Evolutionary conservation across 148 eudicot species (phyloP), one percentile per base, ranked within the genome.

Genomic region (Amaranthus cruentus): DNA sequence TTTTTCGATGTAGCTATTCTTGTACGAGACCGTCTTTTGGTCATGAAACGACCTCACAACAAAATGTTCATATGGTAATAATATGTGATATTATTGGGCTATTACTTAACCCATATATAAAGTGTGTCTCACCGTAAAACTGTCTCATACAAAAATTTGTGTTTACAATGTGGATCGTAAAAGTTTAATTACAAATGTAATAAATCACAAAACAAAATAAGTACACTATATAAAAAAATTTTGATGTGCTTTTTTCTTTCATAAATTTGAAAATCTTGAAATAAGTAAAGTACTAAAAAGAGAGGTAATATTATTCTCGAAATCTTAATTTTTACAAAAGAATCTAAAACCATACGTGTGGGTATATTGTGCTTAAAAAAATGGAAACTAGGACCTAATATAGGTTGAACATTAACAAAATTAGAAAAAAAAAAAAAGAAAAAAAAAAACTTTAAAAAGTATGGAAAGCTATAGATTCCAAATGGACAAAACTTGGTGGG

Each of bases 401-500:
- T 50, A 49, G 44, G 44, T 67, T 67, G 55, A 14, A 9, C 43
- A 66, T 66, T 66, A 54, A 66, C 69, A 47, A 47, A 65, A 15
- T 60, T 60, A 2, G 2, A n/a, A n/a, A 68, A 52, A 55, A 21
- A 10, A 14, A 10, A 60, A 44, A 71, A 21, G 49, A 28, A 69
- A 42, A 55, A 62, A 13, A 7, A 3, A 63, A 15, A 38, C 21
- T 28, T 49, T 7, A 14, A 49, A 47, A 38, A 44, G 15, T 57
- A n/a, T 54, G 54, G 6, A 66, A 68, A 66, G 38, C 10, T 69
- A 54, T 28, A 74, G 81, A 79, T 74, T 74, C 81, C 66, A 62
- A 54, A 55, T 65, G 59, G 81, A 79, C 81, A 79, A 79, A 58
- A 79, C 46, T 55, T 79, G 81, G 78, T 79, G 81, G 81, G 71